These are phyloP conservation scores for Nigrospora sphaerica DNA, from an alignment of 2,329 filamentous ascomycete species.

Conservation along the genomic window DNA sequence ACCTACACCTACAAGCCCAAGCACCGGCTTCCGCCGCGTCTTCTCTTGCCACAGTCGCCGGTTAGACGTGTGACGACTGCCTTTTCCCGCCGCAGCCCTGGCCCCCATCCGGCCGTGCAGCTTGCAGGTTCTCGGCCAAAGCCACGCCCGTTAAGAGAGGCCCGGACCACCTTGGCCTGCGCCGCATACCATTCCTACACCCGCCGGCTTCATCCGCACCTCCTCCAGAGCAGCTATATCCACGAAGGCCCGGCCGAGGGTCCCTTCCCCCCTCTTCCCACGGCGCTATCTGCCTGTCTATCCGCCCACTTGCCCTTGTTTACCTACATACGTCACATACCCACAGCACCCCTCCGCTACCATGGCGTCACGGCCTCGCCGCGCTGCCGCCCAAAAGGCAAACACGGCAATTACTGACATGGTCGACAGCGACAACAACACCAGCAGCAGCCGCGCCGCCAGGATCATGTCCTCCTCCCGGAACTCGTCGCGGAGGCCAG, in stretches of 20 bases:
- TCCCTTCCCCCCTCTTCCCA: too few species aligned
- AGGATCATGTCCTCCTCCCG: conserved; percentile 41
- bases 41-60: neutral
- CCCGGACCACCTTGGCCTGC: too few species aligned
- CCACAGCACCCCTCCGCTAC: conserved; percentile 1
- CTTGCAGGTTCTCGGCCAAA: too few species aligned
- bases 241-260: too few species aligned
- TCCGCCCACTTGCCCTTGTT: neutral
- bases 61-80: neutral
- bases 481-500: conserved; percentile 38
- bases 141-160: too few species aligned
- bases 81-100: neutral
- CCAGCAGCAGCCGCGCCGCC: conserved; percentile 22
- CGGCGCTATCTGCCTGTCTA: neutral
- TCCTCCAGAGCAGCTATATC: too few species aligned
- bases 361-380: conserved; percentile 27
- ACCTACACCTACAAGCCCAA: too few species aligned
- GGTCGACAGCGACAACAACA: conserved; percentile 38
- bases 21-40: neutral
- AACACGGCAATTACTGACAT: conserved; percentile 41
- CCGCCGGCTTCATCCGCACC: too few species aligned
- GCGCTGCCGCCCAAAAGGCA: conserved; percentile 38
- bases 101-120: too few species aligned
- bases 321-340: neutral
- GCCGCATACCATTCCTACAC: too few species aligned